Conservation (phyloP, 257 asterid genomes). For the Capsicum chinense region DNA sequence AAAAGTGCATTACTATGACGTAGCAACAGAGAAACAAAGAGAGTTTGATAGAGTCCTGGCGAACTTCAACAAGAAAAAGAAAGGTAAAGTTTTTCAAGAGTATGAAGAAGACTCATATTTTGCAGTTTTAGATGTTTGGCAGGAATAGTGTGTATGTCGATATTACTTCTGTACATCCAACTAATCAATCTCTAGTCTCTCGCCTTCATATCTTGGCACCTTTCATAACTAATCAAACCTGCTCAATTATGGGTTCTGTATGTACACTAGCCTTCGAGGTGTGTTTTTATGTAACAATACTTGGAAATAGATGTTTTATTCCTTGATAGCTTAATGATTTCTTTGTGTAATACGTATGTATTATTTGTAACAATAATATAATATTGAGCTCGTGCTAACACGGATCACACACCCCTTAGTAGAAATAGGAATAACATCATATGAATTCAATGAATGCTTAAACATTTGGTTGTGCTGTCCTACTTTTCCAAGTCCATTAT, state of each 20-base stretch:
- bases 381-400: no score
- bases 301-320: background rate
- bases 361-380: no score
- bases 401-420: no score
- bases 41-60: slow-evolving; percentile 85
- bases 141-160: background rate
- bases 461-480: background rate
- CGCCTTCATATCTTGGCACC: background rate
- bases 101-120: slow-evolving; percentile 66
- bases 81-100: slow-evolving; percentile 68
- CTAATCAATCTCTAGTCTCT: background rate
- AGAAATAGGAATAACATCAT: background rate
- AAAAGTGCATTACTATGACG: slow-evolving; percentile 84
- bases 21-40: slow-evolving; percentile 89
- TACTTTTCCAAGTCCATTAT: background rate
- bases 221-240: background rate
- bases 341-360: no score
- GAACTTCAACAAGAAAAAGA: slow-evolving; percentile 63
- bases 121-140: slow-evolving; percentile 25
- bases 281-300: background rate
- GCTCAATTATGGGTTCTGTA: background rate
- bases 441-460: background rate
- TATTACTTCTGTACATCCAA: background rate
- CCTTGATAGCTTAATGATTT: no score
- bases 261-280: slow-evolving; percentile 24